A percentile compares a stretch with the other conserved stretches of the same genome.
Conservation (phyloP, 1,284 basidiomycete species). For the Ceratobasidium sp. region DNA sequence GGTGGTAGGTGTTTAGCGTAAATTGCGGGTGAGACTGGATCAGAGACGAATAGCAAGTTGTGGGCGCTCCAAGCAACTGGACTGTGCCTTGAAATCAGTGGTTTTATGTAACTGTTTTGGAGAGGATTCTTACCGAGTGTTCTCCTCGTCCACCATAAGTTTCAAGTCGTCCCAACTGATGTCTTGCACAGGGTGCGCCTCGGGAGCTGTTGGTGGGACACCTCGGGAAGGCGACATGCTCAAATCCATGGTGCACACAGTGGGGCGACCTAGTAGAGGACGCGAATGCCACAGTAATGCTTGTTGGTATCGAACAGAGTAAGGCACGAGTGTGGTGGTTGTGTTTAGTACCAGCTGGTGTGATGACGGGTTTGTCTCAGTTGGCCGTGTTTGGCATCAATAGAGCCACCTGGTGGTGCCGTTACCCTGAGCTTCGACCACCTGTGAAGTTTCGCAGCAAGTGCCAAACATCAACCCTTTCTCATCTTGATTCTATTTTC, state of each 20-base stretch:
- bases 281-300: not conserved
- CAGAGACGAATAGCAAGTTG: slow-evolving; percentile 43
- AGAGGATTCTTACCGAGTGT: slow-evolving; percentile 10
- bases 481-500: not conserved
- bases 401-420: no score
- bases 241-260: not conserved
- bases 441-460: not conserved
- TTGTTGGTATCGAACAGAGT: not conserved
- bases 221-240: slow-evolving; percentile 11
- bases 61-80: slow-evolving; percentile 41
- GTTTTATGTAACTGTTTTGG: not conserved
- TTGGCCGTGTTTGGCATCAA: not conserved
- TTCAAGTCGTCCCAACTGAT: slow-evolving; percentile 38
- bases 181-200: slow-evolving; percentile 1
- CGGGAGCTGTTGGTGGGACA: not conserved
- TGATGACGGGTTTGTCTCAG: not conserved
- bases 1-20: slow-evolving; percentile 43
- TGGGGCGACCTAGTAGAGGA: not conserved
- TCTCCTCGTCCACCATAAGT: slow-evolving; percentile 11
- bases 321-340: slow-evolving; percentile 6
- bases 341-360: not conserved
- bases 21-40: slow-evolving; percentile 36
- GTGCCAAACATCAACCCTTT: not conserved
- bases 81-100: not conserved
- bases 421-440: not conserved